Base-by-base conservation (phyloP, 2,329 filamentous ascomycete species). In the Colletotrichum sp. region DNA sequence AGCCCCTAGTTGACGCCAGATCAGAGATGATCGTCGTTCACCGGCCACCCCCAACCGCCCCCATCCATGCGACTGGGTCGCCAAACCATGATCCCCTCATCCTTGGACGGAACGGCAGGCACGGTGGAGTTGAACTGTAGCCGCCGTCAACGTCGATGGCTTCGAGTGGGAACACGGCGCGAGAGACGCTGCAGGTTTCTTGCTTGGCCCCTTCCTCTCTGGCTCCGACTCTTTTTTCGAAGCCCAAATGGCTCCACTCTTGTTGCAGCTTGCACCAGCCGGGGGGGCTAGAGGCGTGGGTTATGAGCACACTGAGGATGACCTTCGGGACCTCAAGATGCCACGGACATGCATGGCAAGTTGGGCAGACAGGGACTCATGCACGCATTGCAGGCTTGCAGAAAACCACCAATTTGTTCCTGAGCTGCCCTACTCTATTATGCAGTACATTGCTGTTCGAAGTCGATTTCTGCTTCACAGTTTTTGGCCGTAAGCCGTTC, bases 11-110 rank as follows among this genome's bases (percentile, higher is more conserved):
- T 32, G 60, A 58, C 48, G 34, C 73, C 69, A 75, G 62, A 67
- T 68, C 43, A 61, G 60, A 55, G 26, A 43, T 58, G 73, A 75
- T 73, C 73, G 69, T 68, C 73, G 26, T 60, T 72, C 56, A 24
- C 30, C 62, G 69, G 69, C 26, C 56, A 68, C 61, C 38, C 55
- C 30, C 55, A 43, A 66, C 18, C 30, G 64, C 69, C 56, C 62
- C 65, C 24, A 36, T 64, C 64, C 69, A 72, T 68, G 73, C 61
- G 64, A n/a, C 55, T 43, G 67, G 52, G 52, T 60, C 48, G 24
- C 28, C 30, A 58, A 69, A 62, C 30, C 62, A 32, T 56, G 36
- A 21, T 66, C 32, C 69, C 32, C 52, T 72, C 62, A 48, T 72
- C 58, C 62, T 62, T 64, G 58, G 56, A 43, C 64, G 73, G 71